Percentiles rank a stretch among this genome's conserved stretches.
phyloP scores from a whole-genome alignment of 2,329 filamentous ascomycete genomes.

The Claviceps citrina region DNA sequence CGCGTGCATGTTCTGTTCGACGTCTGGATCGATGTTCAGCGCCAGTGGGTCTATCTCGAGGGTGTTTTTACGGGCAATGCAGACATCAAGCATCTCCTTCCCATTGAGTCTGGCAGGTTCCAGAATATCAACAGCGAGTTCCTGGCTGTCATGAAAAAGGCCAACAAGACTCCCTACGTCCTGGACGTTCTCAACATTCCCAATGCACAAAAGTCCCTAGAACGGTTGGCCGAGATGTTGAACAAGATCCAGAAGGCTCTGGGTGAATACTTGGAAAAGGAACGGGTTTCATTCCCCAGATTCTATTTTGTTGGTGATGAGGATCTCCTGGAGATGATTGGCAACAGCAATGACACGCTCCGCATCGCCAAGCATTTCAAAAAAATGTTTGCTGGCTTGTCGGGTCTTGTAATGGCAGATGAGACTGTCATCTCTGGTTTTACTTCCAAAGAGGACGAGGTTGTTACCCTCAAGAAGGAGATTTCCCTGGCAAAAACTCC shows the following conservation, averaged over 20 bases:
- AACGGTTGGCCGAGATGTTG: conserved; percentile 86
- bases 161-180: conserved; percentile 89
- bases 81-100: conserved; percentile 94
- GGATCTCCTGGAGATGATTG: conserved; percentile 95
- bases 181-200: conserved; percentile 92
- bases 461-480: conserved; percentile 72
- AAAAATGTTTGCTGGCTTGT: conserved; percentile 98
- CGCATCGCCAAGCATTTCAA: conserved; percentile 97
- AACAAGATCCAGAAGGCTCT: conserved; percentile 99
- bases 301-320: conserved; percentile 99
- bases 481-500: conserved; percentile 89
- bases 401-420: conserved; percentile 74
- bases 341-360: conserved; percentile 93
- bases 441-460: conserved; percentile 88
- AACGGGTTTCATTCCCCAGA: conserved; percentile 89
- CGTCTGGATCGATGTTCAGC: conserved; percentile 99
- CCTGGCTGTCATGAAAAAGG: conserved; percentile 98
- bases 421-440: conserved; percentile 81
- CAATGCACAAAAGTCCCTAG: conserved; percentile 87
- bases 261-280: conserved; percentile 94
- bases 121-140: conserved; percentile 99
- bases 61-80: conserved; percentile 97
- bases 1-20: conserved; percentile 95
- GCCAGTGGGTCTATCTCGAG: conserved; percentile 98
- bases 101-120: conserved; percentile 91